These are phyloP conservation scores for Sporothrix curviconia DNA, from an alignment of 2,329 filamentous ascomycete genomes.

Conservation along the genomic window DNA sequence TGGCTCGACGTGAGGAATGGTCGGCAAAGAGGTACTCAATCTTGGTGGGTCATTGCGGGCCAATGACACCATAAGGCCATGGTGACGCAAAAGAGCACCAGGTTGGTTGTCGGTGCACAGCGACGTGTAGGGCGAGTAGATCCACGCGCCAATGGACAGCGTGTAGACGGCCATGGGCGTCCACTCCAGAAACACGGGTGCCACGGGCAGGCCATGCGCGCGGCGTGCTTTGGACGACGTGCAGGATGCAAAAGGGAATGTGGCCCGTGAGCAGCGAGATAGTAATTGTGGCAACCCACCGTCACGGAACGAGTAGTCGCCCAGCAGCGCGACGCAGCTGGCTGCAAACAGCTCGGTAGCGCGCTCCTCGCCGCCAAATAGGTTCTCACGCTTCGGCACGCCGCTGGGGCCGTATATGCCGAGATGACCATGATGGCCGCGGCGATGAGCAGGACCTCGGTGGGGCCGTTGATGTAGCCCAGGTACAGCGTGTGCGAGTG, in stretches of 20 bases:
- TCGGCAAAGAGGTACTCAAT: too few relatives aligned
- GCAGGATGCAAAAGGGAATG: slow-evolving; percentile 80
- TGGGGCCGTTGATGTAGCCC: slow-evolving; percentile 94
- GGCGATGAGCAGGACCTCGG: slow-evolving; percentile 87
- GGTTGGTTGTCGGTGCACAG: slow-evolving; percentile 76
- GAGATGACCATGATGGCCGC: slow-evolving; percentile 79
- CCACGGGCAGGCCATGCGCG: slow-evolving; percentile 63
- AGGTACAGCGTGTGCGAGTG: slow-evolving; percentile 96
- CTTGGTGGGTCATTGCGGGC: slow-evolving; percentile 96
- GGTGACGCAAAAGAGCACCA: slow-evolving; percentile 85
- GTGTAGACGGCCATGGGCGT: slow-evolving; percentile 82
- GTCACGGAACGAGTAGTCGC: slow-evolving; percentile 71
- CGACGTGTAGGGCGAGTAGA: slow-evolving; percentile 81
- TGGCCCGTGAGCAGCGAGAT: slow-evolving; percentile 63
- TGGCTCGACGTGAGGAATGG: too few relatives aligned
- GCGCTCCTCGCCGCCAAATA: slow-evolving; percentile 49
- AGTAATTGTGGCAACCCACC: slow-evolving; percentile 75
- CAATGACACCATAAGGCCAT: slow-evolving; percentile 98
- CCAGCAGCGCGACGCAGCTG: slow-evolving; percentile 54
- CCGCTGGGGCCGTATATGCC: slow-evolving; percentile 79
- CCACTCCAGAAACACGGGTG: slow-evolving; percentile 89
- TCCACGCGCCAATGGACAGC: slow-evolving; percentile 68
- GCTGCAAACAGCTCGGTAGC: slow-evolving; percentile 29
- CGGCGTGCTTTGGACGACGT: slow-evolving; percentile 75
- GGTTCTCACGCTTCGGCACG: slow-evolving; percentile 68